Percentiles rank a stretch among this genome's conserved stretches.
These are phyloP conservation scores for Leishmania martiniquensis DNA, from an alignment of 208 protist species.

Conservation along the genomic window DNA sequence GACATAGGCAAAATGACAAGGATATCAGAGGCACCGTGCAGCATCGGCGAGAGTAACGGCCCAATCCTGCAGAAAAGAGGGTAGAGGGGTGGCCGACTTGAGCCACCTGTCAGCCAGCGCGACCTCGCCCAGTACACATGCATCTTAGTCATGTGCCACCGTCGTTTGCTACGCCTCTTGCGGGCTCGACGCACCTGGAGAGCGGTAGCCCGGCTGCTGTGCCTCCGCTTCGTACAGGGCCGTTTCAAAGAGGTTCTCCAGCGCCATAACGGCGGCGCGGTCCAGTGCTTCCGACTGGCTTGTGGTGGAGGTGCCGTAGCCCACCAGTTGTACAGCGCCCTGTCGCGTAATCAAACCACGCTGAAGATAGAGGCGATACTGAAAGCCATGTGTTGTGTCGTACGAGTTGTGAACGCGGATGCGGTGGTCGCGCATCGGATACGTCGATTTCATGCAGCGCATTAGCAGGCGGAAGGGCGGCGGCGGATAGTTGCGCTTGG, in stretches of 20 bases:
- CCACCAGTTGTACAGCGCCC: constrained; percentile 74
- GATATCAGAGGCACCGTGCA: neutral
- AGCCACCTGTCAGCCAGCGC: neutral
- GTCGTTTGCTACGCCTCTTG: neutral
- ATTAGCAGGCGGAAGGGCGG: constrained; percentile 38
- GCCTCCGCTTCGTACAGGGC: constrained; percentile 14
- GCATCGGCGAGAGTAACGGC: neutral
- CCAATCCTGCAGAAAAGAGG: neutral
- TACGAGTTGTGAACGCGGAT: constrained; percentile 63
- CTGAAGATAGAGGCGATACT: constrained; percentile 81
- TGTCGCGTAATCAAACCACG: constrained; percentile 43
- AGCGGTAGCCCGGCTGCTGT: constrained; percentile 23
- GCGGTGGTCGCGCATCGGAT: constrained; percentile 41
- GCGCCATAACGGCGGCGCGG: constrained; percentile 52
- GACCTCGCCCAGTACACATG: neutral
- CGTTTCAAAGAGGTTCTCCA: constrained; percentile 46
- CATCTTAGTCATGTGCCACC: neutral
- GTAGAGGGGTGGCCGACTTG: neutral
- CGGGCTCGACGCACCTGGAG: neutral
- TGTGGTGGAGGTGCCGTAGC: constrained; percentile 51
- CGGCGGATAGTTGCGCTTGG: neutral
- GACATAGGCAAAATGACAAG: neutral
- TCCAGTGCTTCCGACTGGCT: constrained; percentile 55
- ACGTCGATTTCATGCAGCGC: constrained; percentile 40
- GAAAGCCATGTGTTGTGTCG: constrained; percentile 40